Base-by-base conservation (phyloP, 257 asterid species). In the Asclepias syriaca region DNA sequence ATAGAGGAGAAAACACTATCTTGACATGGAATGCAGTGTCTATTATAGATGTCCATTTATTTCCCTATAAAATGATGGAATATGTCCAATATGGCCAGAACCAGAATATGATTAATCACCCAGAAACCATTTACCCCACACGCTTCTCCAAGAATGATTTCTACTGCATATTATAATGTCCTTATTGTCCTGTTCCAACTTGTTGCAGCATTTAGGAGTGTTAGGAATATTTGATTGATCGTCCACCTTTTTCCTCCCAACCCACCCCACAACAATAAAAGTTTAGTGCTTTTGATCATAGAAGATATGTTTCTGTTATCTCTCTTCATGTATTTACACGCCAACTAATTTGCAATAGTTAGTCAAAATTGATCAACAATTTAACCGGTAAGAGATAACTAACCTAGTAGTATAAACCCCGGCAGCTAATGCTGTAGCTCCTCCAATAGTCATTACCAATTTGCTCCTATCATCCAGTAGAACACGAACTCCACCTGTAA, bases 371-470 rank as follows among this genome's bases (percentile, higher is more conserved):
- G 22, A 8, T 48, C 8, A 24, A 50, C 8, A 27, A 11, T n/a
- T 48, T 6, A 29, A 50, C 51, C 24, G 51, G 48, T 40, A 66
- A 72, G 43, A 56, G 49, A 24, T 57, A 39, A 65, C 79, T 72
- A 54, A 91, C 99, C 99, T 92, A 72, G 99, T 90, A 72, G 98
- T 92, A 85, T 91, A 95, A 77, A 95, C 85, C 71, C 99, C 99
- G 66, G 98, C 97, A 79, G 99, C 98, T 80, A 95, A 81, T 74
- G 99, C 99, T 79, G 99, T 95, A 81, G 77, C 96, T 79, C 98
- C 99, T 68, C 99, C 99, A 72, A 95, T 82, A 57, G 97, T 86
- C 99, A 95, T 95, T 54, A 81, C 78, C 84, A 95, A 77, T 79
- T 81, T 88, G 83, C 97, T 84, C 84, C 92, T 86, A 84, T 95